These are phyloP conservation scores for Penicillium coffeae DNA, from an alignment of 495 filamentous ascomycete species.

Conservation along the genomic window DNA sequence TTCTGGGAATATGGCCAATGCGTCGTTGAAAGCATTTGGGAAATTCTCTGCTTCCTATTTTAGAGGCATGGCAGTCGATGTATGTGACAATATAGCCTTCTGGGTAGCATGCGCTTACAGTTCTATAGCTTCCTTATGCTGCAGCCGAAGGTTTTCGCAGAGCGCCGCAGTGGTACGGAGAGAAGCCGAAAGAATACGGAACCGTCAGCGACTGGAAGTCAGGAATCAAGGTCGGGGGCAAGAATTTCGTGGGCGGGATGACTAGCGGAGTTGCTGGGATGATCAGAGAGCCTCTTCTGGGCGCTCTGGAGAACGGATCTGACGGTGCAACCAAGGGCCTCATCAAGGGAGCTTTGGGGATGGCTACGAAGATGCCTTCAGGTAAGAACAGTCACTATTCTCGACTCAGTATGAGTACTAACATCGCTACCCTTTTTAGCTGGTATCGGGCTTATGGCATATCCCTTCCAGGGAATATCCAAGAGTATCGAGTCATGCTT, in stretches of 20 bases:
- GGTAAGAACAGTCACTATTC: conserved; percentile 10
- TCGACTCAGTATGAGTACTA: not conserved
- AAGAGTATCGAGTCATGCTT: conserved; percentile 26
- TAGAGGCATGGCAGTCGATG: conserved; percentile 50
- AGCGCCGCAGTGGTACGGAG: conserved; percentile 72
- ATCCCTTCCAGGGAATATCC: conserved; percentile 27
- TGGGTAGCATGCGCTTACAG: not conserved
- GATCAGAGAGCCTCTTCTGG: conserved; percentile 59
- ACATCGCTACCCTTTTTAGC: conserved; percentile 13
- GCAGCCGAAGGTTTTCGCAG: conserved; percentile 80
- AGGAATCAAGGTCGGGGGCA: conserved; percentile 28
- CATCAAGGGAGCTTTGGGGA: conserved; percentile 68
- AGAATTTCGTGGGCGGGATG: conserved; percentile 68
- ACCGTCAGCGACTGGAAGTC: conserved; percentile 35
- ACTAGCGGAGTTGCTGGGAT: conserved; percentile 71
- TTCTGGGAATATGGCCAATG: conserved; percentile 24
- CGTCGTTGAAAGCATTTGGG: conserved; percentile 28
- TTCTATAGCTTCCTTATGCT: conserved; percentile 52
- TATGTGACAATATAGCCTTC: not conserved
- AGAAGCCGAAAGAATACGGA: conserved; percentile 41
- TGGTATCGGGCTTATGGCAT: conserved; percentile 24
- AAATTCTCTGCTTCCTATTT: conserved; percentile 27
- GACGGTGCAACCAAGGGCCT: conserved; percentile 62
- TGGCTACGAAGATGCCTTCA: conserved; percentile 58
- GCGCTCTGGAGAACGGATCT: conserved; percentile 54